phyloP scores from a whole-genome alignment of 257 asterid genomes.

The Nicotiana otophora region DNA sequence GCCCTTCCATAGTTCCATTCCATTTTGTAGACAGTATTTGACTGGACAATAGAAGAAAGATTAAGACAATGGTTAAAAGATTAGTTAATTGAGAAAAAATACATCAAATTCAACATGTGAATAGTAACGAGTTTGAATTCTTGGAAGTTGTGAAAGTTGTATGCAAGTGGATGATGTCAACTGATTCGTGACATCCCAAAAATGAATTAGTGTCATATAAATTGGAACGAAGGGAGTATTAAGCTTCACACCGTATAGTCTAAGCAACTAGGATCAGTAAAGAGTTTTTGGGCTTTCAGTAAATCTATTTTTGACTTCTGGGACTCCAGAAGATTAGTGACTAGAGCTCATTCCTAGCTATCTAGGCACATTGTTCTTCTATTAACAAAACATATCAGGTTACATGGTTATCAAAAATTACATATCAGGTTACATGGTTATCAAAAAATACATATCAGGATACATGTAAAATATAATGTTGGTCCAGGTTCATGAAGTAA shows the following conservation, averaged over 20 bases:
- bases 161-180: neutral
- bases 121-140: neutral
- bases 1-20: too few species aligned
- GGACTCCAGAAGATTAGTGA: neutral
- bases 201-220: neutral
- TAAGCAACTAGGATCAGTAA: neutral
- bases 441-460: neutral
- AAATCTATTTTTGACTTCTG: neutral
- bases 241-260: neutral
- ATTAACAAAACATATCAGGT: neutral
- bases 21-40: too few species aligned
- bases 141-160: neutral
- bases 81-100: neutral
- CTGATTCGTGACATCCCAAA: neutral
- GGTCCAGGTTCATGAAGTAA: neutral
- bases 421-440: neutral
- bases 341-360: neutral
- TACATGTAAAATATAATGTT: neutral
- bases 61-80: neutral
- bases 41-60: neutral
- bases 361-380: neutral
- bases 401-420: neutral
- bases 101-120: neutral
- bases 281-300: neutral
- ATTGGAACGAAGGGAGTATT: neutral